Evolutionary conservation across 305 asterid species (phyloP).

Genomic region (Andrographis paniculata): DNA sequence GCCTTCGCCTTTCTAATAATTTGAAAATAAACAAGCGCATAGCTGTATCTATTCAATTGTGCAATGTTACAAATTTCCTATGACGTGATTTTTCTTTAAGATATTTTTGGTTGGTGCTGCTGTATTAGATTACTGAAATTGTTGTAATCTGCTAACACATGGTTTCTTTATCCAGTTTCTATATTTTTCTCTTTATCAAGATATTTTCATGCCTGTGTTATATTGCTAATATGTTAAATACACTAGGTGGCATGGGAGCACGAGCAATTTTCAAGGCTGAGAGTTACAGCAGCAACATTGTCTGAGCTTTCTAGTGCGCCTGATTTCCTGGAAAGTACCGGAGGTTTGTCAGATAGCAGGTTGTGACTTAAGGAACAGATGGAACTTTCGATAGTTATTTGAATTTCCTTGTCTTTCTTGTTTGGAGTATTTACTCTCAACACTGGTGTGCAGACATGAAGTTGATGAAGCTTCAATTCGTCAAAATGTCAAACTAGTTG

Average conservation of each 20-base stretch:
- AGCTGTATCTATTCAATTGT: too few relatives aligned
- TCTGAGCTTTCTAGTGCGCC: conserved; percentile 75
- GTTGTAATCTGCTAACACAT: too few relatives aligned
- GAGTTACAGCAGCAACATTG: conserved; percentile 88
- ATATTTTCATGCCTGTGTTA: conserved; percentile 10
- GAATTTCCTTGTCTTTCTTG: not conserved
- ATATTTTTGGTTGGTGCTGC: too few relatives aligned
- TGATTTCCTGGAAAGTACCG: conserved; percentile 71
- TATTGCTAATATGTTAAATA: conserved; percentile 29
- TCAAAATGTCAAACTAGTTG: conserved; percentile 72
- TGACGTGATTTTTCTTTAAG: too few relatives aligned
- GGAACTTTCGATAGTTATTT: too few relatives aligned
- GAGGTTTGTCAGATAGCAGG: conserved; percentile 82
- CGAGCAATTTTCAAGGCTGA: conserved; percentile 83
- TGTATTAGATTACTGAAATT: too few relatives aligned
- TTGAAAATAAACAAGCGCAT: too few relatives aligned
- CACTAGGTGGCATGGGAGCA: conserved; percentile 98
- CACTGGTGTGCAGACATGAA: conserved; percentile 36
- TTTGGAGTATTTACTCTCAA: conserved; percentile 15
- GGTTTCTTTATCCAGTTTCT: too few relatives aligned
- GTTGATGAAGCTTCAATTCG: conserved; percentile 61
- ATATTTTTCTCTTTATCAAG: conserved; percentile 4
- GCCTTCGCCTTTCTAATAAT: not conserved
- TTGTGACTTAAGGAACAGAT: conserved; percentile 20
- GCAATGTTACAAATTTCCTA: too few relatives aligned